Evolutionary conservation across 495 filamentous ascomycete species (phyloP).

Genomic region (Chaetomium tenue): DNA sequence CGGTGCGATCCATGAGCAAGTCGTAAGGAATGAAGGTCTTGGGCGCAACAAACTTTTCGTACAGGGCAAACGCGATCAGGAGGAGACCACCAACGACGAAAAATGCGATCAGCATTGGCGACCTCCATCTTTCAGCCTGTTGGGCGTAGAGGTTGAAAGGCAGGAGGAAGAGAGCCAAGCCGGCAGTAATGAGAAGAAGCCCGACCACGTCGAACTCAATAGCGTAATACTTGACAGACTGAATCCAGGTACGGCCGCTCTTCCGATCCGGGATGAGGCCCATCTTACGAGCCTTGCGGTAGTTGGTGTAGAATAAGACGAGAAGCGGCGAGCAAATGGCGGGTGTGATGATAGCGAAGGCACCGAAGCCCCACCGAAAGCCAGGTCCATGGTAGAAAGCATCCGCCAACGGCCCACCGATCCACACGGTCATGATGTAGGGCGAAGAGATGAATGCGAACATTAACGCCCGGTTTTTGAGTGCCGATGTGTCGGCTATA

Average conservation of each 20-base stretch:
- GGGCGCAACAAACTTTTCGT: conserved; percentile 57
- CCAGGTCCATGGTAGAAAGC: conserved; percentile 46
- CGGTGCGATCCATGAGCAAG: conserved; percentile 62
- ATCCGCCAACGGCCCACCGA: conserved; percentile 47
- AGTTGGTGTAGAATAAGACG: conserved; percentile 56
- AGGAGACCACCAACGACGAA: conserved; percentile 55
- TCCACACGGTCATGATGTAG: conserved; percentile 62
- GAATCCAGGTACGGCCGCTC: conserved; percentile 47
- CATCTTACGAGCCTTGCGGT: conserved; percentile 55
- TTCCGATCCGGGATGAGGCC: conserved; percentile 49
- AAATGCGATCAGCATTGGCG: conserved; percentile 50
- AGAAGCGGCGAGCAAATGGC: conserved; percentile 55
- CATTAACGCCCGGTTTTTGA: conserved; percentile 62
- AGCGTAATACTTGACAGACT: conserved; percentile 54
- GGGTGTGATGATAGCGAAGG: conserved; percentile 59
- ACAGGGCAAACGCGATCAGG: conserved; percentile 47
- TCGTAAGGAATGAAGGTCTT: conserved; percentile 59
- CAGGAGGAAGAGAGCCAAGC: conserved; percentile 47
- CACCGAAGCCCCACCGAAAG: conserved; percentile 65
- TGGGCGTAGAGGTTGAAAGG: conserved; percentile 51
- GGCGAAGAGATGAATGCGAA: conserved; percentile 63
- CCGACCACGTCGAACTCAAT: conserved; percentile 56
- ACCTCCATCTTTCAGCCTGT: conserved; percentile 54
- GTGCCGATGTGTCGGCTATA: conserved; percentile 63
- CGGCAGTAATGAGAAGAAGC: conserved; percentile 43